Conservation (phyloP, 2,329 filamentous ascomycete genomes). For the Diplodia intermedia region DNA sequence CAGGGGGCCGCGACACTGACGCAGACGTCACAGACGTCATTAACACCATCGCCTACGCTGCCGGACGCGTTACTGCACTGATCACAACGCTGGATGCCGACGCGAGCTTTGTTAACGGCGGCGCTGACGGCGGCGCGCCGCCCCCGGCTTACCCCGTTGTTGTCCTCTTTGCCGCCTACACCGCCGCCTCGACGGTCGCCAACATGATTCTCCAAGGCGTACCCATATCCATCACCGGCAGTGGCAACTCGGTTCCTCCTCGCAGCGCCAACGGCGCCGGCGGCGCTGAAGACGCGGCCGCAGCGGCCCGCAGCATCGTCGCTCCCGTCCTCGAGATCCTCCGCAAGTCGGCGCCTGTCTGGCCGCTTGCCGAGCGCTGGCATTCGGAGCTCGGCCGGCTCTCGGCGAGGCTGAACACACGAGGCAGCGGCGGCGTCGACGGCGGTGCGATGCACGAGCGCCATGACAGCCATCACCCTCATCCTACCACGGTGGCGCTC, state of each 20-base stretch:
- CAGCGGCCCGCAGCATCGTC: background rate
- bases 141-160: constrained; percentile 7
- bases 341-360: constrained; percentile 11
- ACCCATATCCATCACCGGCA: background rate
- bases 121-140: background rate
- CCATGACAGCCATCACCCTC: constrained; percentile 15
- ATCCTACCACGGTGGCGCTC: background rate
- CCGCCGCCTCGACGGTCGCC: constrained; percentile 20
- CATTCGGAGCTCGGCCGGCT: constrained; percentile 16
- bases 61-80: constrained; percentile 24
- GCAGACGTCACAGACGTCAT: constrained; percentile 7
- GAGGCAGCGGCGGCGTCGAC: background rate
- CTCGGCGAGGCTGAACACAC: background rate
- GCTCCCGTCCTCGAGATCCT: constrained; percentile 31
- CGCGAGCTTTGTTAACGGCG: constrained; percentile 4
- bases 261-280: background rate
- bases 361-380: constrained; percentile 30
- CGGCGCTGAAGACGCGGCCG: background rate
- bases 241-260: background rate
- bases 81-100: constrained; percentile 15
- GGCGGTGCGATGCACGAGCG: background rate
- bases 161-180: constrained; percentile 27
- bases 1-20: constrained; percentile 5
- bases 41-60: constrained; percentile 6
- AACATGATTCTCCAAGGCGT: constrained; percentile 19